phyloP scores from a whole-genome alignment of 2,329 filamentous ascomycete genomes.

The Aspergillus felis region DNA sequence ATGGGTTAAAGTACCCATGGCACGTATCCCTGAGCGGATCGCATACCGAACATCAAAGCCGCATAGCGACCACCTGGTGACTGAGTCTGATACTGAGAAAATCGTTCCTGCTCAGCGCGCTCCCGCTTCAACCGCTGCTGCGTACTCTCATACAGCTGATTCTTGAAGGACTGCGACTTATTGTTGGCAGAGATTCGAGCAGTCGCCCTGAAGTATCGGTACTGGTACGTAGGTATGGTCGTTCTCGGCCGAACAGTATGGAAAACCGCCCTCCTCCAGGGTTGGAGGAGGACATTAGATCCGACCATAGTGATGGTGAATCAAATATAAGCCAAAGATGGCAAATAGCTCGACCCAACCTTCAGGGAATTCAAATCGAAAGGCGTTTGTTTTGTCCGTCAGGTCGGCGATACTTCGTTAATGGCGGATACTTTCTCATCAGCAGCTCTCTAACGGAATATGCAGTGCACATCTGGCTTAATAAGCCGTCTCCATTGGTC shows the following conservation, averaged over 20 bases:
- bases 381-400: neutral
- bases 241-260: conserved; percentile 13
- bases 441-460: neutral
- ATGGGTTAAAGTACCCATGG: neutral
- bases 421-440: neutral
- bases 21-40: neutral
- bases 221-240: conserved; percentile 9
- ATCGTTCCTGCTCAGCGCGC: conserved; percentile 52
- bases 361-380: neutral
- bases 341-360: neutral
- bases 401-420: neutral
- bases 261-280: conserved; percentile 10
- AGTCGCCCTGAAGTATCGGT: conserved; percentile 21
- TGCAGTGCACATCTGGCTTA: too few species aligned
- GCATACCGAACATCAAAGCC: conserved; percentile 35
- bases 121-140: conserved; percentile 56
- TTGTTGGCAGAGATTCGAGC: conserved; percentile 20
- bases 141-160: conserved; percentile 61
- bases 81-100: conserved; percentile 42
- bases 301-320: conserved; percentile 16
- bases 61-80: conserved; percentile 36
- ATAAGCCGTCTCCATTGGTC: neutral
- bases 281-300: conserved; percentile 12
- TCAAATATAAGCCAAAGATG: neutral
- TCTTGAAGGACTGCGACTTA: conserved; percentile 50